Evolutionary conservation across 495 filamentous ascomycete genomes (phyloP), one percentile per base, ranked within the genome.

Genomic region (Oidiodendron maius): DNA sequence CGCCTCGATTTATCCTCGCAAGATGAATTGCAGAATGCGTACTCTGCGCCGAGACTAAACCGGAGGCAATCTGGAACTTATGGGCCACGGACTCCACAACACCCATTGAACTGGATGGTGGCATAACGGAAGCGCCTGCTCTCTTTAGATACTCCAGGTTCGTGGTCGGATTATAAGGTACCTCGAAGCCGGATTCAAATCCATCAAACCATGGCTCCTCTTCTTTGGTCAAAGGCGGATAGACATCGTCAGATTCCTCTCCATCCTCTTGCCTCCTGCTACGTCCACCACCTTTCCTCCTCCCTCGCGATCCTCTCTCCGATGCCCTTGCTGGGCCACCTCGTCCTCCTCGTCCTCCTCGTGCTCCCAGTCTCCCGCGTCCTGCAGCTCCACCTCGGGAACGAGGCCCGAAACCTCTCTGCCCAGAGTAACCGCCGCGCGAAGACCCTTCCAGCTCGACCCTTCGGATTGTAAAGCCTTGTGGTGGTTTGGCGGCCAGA

Each of bases 291-390:
- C 50, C 4, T 2, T 21, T 13, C 18, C 41, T 30, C 26, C 43
- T 15, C 12, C 32, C 3, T 40, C n/a, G 9, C n/a, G 20, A 23
- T 30, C 43, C 21, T n/a, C 32, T 3, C 40, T n/a, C n/a, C n/a
- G 20, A 23, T 4, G 12, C 16, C 22, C 23, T 23, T 35, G 17
- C 34, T 24, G 15, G 9, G 40, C 39, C 44, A 11, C 44, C 30
- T 17, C 20, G 26, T 37, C 44, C 39, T 17, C 48, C 23, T 21
- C 21, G 24, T 35, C 50, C 11, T 34, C 25, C 26, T 83, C 79
- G 26, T 81, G 58, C 15, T 69, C 57, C 12, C 63, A 65, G 46
- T 78, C 81, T 54, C 75, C 64, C n/a, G 71, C 65, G 17, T 62
- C 67, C 52, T 12, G 22, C 10, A 15, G 20, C 23, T 6, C 41